These are phyloP conservation scores for Cladochytrium replicatum DNA, from an alignment of 192 early-diverging fungal genomes.

Conservation along the genomic window DNA sequence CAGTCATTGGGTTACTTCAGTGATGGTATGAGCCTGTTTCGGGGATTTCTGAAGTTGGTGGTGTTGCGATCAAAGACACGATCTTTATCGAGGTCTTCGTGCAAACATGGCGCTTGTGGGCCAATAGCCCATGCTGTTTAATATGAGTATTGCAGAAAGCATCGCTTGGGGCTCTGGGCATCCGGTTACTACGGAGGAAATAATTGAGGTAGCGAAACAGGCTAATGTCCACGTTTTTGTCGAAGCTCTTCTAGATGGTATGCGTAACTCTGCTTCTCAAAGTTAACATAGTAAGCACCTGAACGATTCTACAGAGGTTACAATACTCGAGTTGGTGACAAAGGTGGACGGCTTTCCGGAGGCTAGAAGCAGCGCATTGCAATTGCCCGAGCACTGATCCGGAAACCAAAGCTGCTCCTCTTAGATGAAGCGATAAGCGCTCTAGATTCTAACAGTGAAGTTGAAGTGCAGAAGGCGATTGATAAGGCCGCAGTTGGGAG, in stretches of 20 bases:
- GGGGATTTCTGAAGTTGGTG: conserved; percentile 50
- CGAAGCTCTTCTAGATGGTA: conserved; percentile 28
- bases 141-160: conserved; percentile 68
- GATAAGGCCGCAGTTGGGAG: conserved; percentile 34
- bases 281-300: too few relatives aligned
- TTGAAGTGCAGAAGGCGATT: conserved; percentile 42
- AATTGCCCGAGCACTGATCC: conserved; percentile 70
- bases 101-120: conserved; percentile 61
- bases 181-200: conserved; percentile 40
- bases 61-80: conserved; percentile 54
- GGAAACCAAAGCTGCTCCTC: conserved; percentile 61
- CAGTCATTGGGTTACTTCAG: conserved; percentile 47
- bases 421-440: conserved; percentile 25
- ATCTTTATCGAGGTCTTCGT: conserved; percentile 52
- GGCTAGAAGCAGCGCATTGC: conserved; percentile 25
- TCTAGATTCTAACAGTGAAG: conserved; percentile 40
- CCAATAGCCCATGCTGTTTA: conserved; percentile 72
- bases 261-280: too few relatives aligned
- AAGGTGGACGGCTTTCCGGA: conserved; percentile 4
- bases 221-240: conserved; percentile 47
- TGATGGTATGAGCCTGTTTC: conserved; percentile 62
- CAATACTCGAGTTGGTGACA: neutral
- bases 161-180: conserved; percentile 43
- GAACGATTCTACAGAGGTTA: too few relatives aligned
- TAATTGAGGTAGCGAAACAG: conserved; percentile 39